These are phyloP conservation scores for Trichoderma erinaceum DNA, from an alignment of 495 filamentous ascomycete genomes.

Conservation along the genomic window DNA sequence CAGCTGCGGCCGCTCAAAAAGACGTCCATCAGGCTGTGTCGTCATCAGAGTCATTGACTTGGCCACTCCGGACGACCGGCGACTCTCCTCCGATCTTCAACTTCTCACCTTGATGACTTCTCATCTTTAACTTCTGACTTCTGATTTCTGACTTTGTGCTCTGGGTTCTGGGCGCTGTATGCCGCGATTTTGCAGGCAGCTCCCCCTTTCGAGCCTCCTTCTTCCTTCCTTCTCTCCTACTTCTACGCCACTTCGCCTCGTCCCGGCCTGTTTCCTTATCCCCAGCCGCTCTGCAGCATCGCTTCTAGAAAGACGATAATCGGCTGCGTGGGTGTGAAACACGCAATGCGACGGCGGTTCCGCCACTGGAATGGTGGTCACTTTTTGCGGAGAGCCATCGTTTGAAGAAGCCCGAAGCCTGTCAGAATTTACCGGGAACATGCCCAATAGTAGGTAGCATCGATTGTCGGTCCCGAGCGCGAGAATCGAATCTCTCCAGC, in stretches of 20 bases:
- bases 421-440: neutral
- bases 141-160: neutral
- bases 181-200: too few relatives aligned
- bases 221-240: neutral
- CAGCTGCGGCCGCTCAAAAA: neutral
- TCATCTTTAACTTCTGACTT: neutral
- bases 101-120: neutral
- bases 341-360: slow-evolving; percentile 3
- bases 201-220: too few relatives aligned
- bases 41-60: neutral
- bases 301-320: neutral
- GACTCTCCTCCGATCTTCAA: too few relatives aligned
- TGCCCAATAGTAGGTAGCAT: neutral
- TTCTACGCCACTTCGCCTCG: neutral
- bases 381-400: neutral
- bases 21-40: neutral
- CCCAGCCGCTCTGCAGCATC: neutral
- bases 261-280: neutral
- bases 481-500: neutral
- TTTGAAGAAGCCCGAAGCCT: neutral
- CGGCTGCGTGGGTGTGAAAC: neutral
- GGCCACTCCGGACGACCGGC: neutral
- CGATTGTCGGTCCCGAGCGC: neutral
- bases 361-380: neutral
- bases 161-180: neutral